Evolutionary conservation across 2,329 filamentous ascomycete species (phyloP), one percentile per base, ranked within the genome.

Genomic region (Pyricularia pennisetigena): DNA sequence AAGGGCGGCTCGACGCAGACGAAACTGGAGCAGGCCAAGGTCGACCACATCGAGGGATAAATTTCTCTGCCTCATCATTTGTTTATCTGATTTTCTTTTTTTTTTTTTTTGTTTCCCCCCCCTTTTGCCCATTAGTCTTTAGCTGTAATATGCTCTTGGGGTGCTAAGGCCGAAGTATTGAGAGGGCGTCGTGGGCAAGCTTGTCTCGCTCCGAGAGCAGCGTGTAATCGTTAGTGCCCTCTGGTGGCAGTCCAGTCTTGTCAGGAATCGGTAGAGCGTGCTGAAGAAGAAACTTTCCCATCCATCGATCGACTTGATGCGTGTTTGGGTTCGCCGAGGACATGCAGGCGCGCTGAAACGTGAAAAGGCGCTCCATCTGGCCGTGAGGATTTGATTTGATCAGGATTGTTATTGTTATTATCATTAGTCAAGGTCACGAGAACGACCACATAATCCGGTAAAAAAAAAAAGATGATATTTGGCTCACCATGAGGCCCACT

Each of bases 281-380:
- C 59, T 71, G 66, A 16, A 71, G 30, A 59, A 71, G 66, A 65
- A 71, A 71, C n/a, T 65, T 62, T 20, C 69, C 61, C 70, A 71
- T 71, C 70, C 70, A 71, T 20, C 49, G 66, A 61, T 70, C 68
- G 26, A 70, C 14, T 20, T 61, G 29, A 35, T 71, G 70, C 5
- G 69, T 68, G 30, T 71, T 61, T 5, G 62, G 61, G 35, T 63
- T 64, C 30, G 49, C 68, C 28, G 65, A 64, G 14, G 28, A 41
- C 32, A 71, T 67, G 65, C 70, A 71, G 9, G 28, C 66, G 2
- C 67, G 61, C 35, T 71, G 70, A 64, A 71, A 70, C 4, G 67
- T 66, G n/a, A 70, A 65, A n/a, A 66, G n/a, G 7, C 49, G 64
- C 26, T 66, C 32, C 65, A 71, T 70, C 30, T 32, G 30, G 30